Evolutionary conservation across 495 filamentous ascomycete genomes (phyloP).

Genomic region (Cladorrhinum samala): DNA sequence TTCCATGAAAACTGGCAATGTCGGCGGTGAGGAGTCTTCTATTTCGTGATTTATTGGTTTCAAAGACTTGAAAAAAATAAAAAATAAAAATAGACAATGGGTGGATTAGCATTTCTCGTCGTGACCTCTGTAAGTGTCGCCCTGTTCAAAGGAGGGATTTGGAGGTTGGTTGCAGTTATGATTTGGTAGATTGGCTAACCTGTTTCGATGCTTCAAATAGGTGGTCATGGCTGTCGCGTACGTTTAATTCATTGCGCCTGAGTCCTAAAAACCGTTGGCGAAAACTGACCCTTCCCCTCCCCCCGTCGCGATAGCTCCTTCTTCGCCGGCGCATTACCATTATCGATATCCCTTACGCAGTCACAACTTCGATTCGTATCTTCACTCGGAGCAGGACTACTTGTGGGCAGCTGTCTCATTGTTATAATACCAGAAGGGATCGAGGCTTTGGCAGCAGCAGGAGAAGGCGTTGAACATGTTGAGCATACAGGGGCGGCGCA

Average conservation of each 20-base stretch:
- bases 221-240: slow-evolving; percentile 94
- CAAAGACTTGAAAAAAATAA: not conserved
- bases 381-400: slow-evolving; percentile 85
- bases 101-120: slow-evolving; percentile 11
- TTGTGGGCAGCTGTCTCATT: slow-evolving; percentile 91
- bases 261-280: slow-evolving; percentile 5
- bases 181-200: slow-evolving; percentile 21
- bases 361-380: slow-evolving; percentile 85
- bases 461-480: slow-evolving; percentile 28
- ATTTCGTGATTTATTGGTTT: not conserved
- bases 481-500: not conserved
- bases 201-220: slow-evolving; percentile 16
- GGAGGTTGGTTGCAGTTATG: too few relatives aligned
- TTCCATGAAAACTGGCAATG: not conserved
- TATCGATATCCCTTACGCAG: slow-evolving; percentile 83
- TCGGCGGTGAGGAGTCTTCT: not conserved
- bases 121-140: slow-evolving; percentile 18
- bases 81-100: slow-evolving; percentile 2
- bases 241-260: slow-evolving; percentile 30
- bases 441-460: slow-evolving; percentile 76
- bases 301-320: slow-evolving; percentile 63
- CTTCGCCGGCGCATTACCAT: slow-evolving; percentile 83
- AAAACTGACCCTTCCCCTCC: slow-evolving; percentile 13
- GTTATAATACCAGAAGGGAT: slow-evolving; percentile 97
- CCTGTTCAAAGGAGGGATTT: not conserved